Evolutionary conservation across 1,284 basidiomycete species (phyloP), one percentile per base, ranked within the genome.

Genomic region (Athelia psychrophila): DNA sequence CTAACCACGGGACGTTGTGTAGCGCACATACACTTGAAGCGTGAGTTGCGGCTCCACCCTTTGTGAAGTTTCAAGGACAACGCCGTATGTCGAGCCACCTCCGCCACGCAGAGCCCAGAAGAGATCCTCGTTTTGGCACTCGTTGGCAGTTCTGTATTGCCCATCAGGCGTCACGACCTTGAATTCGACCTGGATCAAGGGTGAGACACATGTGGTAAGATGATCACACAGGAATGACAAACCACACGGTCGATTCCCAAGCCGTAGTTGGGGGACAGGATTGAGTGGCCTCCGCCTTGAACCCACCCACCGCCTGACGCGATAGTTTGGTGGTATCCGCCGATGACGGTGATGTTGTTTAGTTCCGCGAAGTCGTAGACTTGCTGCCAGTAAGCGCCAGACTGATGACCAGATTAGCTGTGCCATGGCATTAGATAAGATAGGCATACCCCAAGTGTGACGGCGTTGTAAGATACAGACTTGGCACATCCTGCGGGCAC

Each of bases 41-140:
- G 48, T 20, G 6, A 54, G 25, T n/a, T 25, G 48, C 9, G 52
- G 49, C 8, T 55, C 54, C 8, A 53, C 54, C 19, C 46, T 33
- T 13, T 51, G 44, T 3, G 54, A 53, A 30, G 36, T 35, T 23
- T 55, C 52, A 10, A 56, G 44, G 4, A 46, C 54, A 35, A 60
- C 57, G 23, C 59, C 59, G 24, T 56, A 60, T 30, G 59, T 60
- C 10, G 62, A 58, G 12, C 63, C 64, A 3, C 64, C 64, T 2
- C 64, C 64, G 16, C 64, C 64, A 10, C 64, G 58, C 20, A 66
- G 54, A n/a, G 64, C 64, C 51, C 62, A 73, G 58, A 71, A 72
- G 9, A 73, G 60, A 49, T 73, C 71, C 12, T 55, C 32, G 54
- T 73, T 67, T 54, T 69, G 64, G 45, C 67, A 71, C 22, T 57